These are phyloP conservation scores for Termitomyces sp. DNA, from an alignment of 768 basidiomycete genomes.

Conservation along the genomic window DNA sequence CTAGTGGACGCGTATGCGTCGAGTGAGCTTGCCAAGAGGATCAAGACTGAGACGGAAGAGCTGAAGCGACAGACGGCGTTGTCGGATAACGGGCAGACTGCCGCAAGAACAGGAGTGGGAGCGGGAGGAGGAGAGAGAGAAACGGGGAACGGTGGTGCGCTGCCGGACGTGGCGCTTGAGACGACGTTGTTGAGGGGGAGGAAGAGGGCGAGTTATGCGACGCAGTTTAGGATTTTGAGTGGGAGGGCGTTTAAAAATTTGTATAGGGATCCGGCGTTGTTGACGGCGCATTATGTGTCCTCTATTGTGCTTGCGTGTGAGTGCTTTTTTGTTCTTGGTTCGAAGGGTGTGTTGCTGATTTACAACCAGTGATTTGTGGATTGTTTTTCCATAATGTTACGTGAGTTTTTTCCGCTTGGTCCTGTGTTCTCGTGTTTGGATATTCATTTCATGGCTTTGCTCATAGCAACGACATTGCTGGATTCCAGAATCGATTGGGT, in stretches of 20 bases:
- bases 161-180: constrained; percentile 69
- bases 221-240: constrained; percentile 92
- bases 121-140: neutral
- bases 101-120: constrained; percentile 9
- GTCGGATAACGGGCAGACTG: constrained; percentile 22
- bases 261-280: constrained; percentile 89
- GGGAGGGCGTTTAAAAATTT: constrained; percentile 98
- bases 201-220: constrained; percentile 80
- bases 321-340: constrained; percentile 27
- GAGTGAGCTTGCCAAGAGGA: constrained; percentile 61
- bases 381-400: constrained; percentile 88
- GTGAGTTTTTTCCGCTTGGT: constrained; percentile 31
- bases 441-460: constrained; percentile 3
- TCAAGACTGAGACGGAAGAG: constrained; percentile 59
- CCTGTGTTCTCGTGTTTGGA: neutral
- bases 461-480: constrained; percentile 82
- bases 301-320: constrained; percentile 80
- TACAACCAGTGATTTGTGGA: constrained; percentile 77
- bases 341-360: constrained; percentile 1
- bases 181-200: constrained; percentile 64
- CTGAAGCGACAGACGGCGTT: constrained; percentile 31
- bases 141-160: constrained; percentile 31
- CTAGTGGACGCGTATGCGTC: constrained; percentile 71
- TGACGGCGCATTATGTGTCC: constrained; percentile 87
- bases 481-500: constrained; percentile 95